Evolutionary conservation across 164 flowering plant genomes (phyloP), one percentile per base, ranked within the genome.

Genomic region (Vitis cinerea): DNA sequence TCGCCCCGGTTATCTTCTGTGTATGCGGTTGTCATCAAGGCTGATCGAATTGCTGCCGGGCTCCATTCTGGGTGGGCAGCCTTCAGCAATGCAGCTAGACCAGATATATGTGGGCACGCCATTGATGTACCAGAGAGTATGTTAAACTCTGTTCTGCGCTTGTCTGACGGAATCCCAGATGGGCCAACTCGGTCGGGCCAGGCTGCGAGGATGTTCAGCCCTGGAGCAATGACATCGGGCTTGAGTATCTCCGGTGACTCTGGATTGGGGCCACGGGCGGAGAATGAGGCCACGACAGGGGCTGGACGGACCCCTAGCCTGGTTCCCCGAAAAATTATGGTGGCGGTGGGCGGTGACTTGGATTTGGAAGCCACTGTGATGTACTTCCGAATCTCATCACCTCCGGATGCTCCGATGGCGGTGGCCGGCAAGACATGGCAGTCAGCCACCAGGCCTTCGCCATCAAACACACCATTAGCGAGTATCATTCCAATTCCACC

Each of bases 91-190:
- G 99, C 98, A 1, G 91, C 99, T 3, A 96, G 70, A 2, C 99
- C 99, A 0, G 97, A 90, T 3, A 96, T 95, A 71, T 96, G 99
- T 2, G 98, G 99, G 72, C 98, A 93, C 0, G 99, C 93, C 99
- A 96, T 96, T 0, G 98, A 96, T 0, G 99, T 96, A 0, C 99
- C 99, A 0, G 98, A 91, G 5, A 95, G 76, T 0, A 95, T 95
- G 64, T 93, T 95, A 64, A 95, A 95, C 78, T 87, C 93, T 0
- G 94, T 89, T 12, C 74, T 70, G 0, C 98, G 81, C 16, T 83
- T 83, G 61, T 95, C 98, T 0, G 85, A 69, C 0, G 85, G 71
- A 10, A 90, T 61, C 1, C 97, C 96, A 1, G 97, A 82, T 0
- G 99, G 98, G 1, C 93, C 97, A 2, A 90, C 79, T 1, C 67